phyloP scores from a whole-genome alignment of 805 yeast species.

The Lachancea dasiensis region DNA sequence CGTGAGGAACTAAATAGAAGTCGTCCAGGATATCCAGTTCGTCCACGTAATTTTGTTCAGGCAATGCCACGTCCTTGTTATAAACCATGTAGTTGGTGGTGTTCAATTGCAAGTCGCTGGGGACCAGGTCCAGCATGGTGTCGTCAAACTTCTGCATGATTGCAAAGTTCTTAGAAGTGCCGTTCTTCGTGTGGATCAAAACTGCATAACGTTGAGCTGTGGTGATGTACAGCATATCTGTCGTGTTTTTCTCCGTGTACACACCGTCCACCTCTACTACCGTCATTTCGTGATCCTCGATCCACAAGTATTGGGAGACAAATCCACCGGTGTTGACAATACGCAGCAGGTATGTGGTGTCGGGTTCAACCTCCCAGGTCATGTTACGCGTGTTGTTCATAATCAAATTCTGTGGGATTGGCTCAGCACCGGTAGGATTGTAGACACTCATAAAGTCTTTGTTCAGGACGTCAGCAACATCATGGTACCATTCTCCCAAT shows the following conservation, averaged over 20 bases:
- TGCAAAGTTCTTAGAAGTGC: conserved; percentile 63
- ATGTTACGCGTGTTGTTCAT: conserved; percentile 75
- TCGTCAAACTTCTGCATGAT: conserved; percentile 77
- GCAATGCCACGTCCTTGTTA: conserved; percentile 37
- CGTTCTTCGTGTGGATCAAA: conserved; percentile 64
- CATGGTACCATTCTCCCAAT: conserved; percentile 87
- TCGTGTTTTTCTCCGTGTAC: conserved; percentile 66
- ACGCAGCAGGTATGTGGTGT: conserved; percentile 76
- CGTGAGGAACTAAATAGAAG: conserved; percentile 61
- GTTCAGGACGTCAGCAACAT: conserved; percentile 41
- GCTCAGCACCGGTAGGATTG: conserved; percentile 98
- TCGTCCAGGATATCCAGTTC: conserved; percentile 64
- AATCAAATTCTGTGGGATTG: conserved; percentile 77
- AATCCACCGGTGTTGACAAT: conserved; percentile 86
- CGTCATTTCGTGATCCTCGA: conserved; percentile 82
- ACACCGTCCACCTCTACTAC: conserved; percentile 93
- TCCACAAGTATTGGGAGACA: conserved; percentile 80
- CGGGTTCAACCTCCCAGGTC: conserved; percentile 77
- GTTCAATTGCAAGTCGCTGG: conserved; percentile 59
- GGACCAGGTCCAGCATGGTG: conserved; percentile 73
- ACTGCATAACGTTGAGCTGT: conserved; percentile 91
- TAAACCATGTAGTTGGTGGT: conserved; percentile 71
- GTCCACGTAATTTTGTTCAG: conserved; percentile 39
- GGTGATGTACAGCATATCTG: conserved; percentile 69
- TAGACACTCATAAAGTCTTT: conserved; percentile 56